A percentile compares a stretch with the other conserved stretches of the same genome.
phyloP scores from a whole-genome alignment of 2,329 filamentous ascomycete species.

The Alternaria incomplexa region DNA sequence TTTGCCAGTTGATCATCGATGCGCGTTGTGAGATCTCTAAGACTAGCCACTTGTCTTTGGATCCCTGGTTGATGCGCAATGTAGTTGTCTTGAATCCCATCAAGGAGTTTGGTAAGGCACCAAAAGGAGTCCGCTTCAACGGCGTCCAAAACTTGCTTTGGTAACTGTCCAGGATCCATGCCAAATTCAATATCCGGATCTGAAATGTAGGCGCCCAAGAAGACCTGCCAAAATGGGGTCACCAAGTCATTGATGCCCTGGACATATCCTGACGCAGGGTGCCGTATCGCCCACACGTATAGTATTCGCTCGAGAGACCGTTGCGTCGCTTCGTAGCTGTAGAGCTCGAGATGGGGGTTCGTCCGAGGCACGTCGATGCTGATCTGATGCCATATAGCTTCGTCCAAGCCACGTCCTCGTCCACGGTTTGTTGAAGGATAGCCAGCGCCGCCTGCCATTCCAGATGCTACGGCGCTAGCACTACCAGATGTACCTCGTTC shows the following conservation, averaged over 20 bases:
- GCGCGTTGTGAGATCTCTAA: conserved; percentile 87
- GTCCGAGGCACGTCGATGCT: conserved; percentile 97
- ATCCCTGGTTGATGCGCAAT: conserved; percentile 98
- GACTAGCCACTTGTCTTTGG: conserved; percentile 85
- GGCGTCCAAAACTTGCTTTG: conserved; percentile 87
- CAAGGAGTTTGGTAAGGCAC: conserved; percentile 97
- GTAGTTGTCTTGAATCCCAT: conserved; percentile 98
- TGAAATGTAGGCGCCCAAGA: conserved; percentile 92
- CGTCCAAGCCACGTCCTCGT: conserved; percentile 79
- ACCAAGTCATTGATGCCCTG: conserved; percentile 99
- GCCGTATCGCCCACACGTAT: conserved; percentile 96
- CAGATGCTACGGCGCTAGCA: conserved; percentile 55
- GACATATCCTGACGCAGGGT: conserved; percentile 96
- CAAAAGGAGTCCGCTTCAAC: conserved; percentile 98
- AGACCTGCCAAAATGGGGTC: conserved; percentile 98
- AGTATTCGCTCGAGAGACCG: conserved; percentile 91
- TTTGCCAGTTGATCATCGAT: conserved; percentile 86
- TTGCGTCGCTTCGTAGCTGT: conserved; percentile 95
- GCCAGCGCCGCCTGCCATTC: conserved; percentile 56
- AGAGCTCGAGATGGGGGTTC: conserved; percentile 93
- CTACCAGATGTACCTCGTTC: conserved; percentile 58
- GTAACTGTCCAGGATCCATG: conserved; percentile 96
- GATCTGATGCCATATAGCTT: conserved; percentile 99
- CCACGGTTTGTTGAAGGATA: conserved; percentile 60
- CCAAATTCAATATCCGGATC: conserved; percentile 89